A percentile compares a stretch with the other conserved stretches of the same genome.
These are phyloP conservation scores for Nadsonia commutata DNA, from an alignment of 1,139 yeast genomes.

Conservation along the genomic window DNA sequence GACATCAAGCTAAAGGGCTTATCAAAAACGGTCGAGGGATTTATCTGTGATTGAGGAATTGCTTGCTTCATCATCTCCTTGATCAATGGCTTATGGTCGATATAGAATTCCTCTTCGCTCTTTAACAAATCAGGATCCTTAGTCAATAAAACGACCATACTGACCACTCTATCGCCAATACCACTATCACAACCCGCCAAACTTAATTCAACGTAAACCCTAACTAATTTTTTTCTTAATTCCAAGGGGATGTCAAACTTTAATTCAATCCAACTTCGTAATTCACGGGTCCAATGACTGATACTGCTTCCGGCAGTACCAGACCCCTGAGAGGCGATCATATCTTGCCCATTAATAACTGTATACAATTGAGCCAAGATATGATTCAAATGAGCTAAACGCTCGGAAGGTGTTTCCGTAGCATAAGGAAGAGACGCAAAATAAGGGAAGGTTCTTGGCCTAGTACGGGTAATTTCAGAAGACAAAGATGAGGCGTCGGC, in stretches of 20 bases:
- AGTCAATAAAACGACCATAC: conserved; percentile 41
- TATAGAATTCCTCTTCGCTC: conserved; percentile 11
- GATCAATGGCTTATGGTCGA: conserved; percentile 17
- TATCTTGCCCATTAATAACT: conserved; percentile 62
- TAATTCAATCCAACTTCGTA: conserved; percentile 65
- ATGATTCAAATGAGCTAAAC: conserved; percentile 61
- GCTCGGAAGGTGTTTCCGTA: conserved; percentile 55
- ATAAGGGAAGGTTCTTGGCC: conserved; percentile 39
- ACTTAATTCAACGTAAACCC: conserved; percentile 59
- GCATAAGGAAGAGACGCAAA: conserved; percentile 60
- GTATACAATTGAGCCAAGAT: conserved; percentile 67
- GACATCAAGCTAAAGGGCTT: conserved; percentile 31
- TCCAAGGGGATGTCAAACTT: conserved; percentile 69
- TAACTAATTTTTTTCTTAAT: conserved; percentile 46
- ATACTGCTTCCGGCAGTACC: conserved; percentile 64
- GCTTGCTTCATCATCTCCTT: conserved; percentile 14
- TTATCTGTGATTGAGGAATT: conserved; percentile 12
- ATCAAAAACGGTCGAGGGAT: conserved; percentile 14
- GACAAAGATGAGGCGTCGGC: neutral
- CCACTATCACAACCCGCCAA: conserved; percentile 63
- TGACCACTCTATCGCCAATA: conserved; percentile 47
- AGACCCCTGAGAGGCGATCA: conserved; percentile 58
- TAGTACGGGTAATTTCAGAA: neutral
- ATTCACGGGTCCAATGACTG: conserved; percentile 80
- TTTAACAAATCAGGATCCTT: conserved; percentile 16